Conservation (phyloP, 306 rosid species). For the Arachis hypogaea region DNA sequence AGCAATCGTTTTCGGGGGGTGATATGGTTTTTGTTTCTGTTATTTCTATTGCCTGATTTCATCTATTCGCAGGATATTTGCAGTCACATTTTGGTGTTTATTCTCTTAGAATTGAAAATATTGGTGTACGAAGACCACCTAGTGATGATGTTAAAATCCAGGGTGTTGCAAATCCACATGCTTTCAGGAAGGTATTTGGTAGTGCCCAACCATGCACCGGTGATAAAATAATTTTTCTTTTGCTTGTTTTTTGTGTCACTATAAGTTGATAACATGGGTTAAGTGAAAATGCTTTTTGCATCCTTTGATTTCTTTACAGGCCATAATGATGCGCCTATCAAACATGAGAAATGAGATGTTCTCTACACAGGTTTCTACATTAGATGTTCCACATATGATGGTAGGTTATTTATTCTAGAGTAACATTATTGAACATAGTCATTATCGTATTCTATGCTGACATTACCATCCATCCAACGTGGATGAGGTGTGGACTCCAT, state of each 20-base stretch:
- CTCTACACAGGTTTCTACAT: slow-evolving; percentile 59
- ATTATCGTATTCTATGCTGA: too few relatives aligned
- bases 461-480: too few relatives aligned
- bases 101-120: slow-evolving; percentile 83
- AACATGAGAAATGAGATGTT: slow-evolving; percentile 65
- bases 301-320: slow-evolving; percentile 59
- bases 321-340: slow-evolving; percentile 72
- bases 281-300: slow-evolving; percentile 23
- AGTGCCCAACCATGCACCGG: background rate
- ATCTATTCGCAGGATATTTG: slow-evolving; percentile 66
- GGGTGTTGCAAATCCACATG: slow-evolving; percentile 82
- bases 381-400: slow-evolving; percentile 54
- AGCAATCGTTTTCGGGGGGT: slow-evolving; percentile 6
- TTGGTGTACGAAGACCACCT: slow-evolving; percentile 85
- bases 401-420: slow-evolving; percentile 46
- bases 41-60: background rate
- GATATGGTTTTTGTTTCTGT: slow-evolving; percentile 30
- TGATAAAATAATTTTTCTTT: background rate
- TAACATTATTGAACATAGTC: too few relatives aligned
- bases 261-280: background rate
- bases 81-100: slow-evolving; percentile 83
- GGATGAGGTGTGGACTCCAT: too few relatives aligned
- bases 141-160: slow-evolving; percentile 91
- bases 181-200: slow-evolving; percentile 74
- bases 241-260: slow-evolving; percentile 14